These are phyloP conservation scores for Clarireedia monteithiana DNA, from an alignment of 2,329 filamentous ascomycete genomes.

Conservation along the genomic window DNA sequence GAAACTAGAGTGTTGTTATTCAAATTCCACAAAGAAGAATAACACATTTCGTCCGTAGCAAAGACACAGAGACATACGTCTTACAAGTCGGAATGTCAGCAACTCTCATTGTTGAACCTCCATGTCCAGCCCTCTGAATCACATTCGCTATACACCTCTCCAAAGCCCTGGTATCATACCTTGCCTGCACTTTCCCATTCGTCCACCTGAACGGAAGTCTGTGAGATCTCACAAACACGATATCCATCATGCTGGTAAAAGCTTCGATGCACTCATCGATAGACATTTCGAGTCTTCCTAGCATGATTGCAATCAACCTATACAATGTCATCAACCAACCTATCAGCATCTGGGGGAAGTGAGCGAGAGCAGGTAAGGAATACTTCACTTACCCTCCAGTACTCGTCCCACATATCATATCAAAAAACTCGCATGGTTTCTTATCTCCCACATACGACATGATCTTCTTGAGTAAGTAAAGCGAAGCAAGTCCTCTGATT, in stretches of 20 bases:
- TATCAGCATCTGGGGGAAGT: too few species aligned
- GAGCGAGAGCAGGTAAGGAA: too few species aligned
- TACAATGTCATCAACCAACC: background rate
- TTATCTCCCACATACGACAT: slow-evolving; percentile 22
- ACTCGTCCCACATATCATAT: slow-evolving; percentile 33
- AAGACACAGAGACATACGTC: background rate
- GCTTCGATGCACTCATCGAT: background rate
- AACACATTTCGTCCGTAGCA: background rate
- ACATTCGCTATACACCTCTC: background rate
- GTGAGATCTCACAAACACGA: too few species aligned
- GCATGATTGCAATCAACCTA: slow-evolving; percentile 1
- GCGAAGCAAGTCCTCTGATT: slow-evolving; percentile 29
- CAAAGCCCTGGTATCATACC: background rate
- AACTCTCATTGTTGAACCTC: background rate
- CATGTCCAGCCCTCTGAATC: background rate
- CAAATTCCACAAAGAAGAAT: background rate
- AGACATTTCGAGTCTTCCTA: background rate
- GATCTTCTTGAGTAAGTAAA: slow-evolving; percentile 29
- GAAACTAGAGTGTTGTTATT: background rate
- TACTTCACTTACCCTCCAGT: background rate
- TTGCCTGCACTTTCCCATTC: background rate
- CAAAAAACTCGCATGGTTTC: slow-evolving; percentile 24
- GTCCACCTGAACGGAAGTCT: background rate
- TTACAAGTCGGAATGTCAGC: background rate
- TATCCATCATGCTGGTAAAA: background rate